phyloP scores from a whole-genome alignment of 129 eudicot species.

The Tagetes patula region DNA sequence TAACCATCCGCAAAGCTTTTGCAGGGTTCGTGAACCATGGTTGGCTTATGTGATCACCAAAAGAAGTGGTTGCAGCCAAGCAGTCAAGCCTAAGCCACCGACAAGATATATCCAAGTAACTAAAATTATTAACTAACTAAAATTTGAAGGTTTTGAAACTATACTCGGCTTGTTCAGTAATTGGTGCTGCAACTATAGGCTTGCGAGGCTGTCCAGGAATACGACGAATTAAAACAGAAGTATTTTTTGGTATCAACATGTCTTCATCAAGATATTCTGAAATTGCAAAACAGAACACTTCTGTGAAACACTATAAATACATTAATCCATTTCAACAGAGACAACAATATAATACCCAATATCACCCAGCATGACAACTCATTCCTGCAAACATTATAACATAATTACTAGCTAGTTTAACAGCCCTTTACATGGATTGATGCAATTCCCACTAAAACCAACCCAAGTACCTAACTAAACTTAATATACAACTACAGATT shows the following conservation, averaged over 20 bases:
- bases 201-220: constrained; percentile 97
- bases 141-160: constrained; percentile 48
- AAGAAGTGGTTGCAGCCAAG: constrained; percentile 27
- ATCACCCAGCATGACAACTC: constrained; percentile 20
- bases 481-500: background rate
- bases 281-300: constrained; percentile 49
- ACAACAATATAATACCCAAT: constrained; percentile 19
- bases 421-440: background rate
- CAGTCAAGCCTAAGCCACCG: constrained; percentile 28
- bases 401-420: constrained; percentile 21
- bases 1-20: constrained; percentile 23
- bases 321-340: constrained; percentile 31
- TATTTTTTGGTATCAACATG: constrained; percentile 90
- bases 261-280: constrained; percentile 96
- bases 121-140: constrained; percentile 27
- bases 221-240: constrained; percentile 94
- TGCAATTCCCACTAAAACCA: background rate
- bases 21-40: constrained; percentile 27
- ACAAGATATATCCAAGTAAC: constrained; percentile 1
- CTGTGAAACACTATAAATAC: constrained; percentile 44
- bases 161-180: constrained; percentile 71
- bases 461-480: background rate
- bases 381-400: background rate
- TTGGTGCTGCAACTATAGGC: constrained; percentile 90
- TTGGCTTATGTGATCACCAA: constrained; percentile 27